These are phyloP conservation scores for Besnoitia besnoiti DNA, from an alignment of 169 alveolate genomes.

Conservation along the genomic window DNA sequence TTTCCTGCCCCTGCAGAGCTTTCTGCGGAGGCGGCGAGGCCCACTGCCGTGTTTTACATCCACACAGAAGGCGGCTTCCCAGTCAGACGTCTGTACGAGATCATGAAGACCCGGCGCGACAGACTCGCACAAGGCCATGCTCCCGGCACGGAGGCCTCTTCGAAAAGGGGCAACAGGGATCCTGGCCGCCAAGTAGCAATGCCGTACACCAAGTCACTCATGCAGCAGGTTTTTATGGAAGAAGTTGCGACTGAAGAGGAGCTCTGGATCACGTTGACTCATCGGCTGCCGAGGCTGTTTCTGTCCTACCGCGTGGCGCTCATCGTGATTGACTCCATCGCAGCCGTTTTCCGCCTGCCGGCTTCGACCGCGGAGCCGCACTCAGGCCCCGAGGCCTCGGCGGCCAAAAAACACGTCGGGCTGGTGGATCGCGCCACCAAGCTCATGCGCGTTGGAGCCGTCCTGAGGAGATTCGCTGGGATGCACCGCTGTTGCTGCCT, in stretches of 20 bases:
- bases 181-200: background rate
- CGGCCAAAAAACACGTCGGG: background rate
- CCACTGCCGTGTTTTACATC: slow-evolving; percentile 31
- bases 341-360: slow-evolving; percentile 30
- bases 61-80: slow-evolving; percentile 47
- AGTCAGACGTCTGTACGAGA: slow-evolving; percentile 29
- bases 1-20: background rate
- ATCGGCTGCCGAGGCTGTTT: slow-evolving; percentile 15
- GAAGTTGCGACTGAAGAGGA: slow-evolving; percentile 28
- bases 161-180: background rate
- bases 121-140: background rate
- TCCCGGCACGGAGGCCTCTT: background rate
- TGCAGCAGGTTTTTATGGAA: slow-evolving; percentile 44
- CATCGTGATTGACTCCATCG: slow-evolving; percentile 47
- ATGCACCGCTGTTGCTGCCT: slow-evolving; percentile 36
- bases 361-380: background rate
- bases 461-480: slow-evolving; percentile 1
- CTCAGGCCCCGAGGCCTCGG: background rate
- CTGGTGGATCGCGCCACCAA: slow-evolving; percentile 34
- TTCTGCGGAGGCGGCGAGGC: background rate
- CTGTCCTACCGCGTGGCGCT: slow-evolving; percentile 36
- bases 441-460: slow-evolving; percentile 39
- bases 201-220: background rate
- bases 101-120: background rate
- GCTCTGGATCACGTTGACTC: background rate